A percentile compares a stretch with the other conserved stretches of the same genome.
Evolutionary conservation across 352 stramenopile genomes (phyloP).

Genomic region (Globisporangium rhizosaccharum): DNA sequence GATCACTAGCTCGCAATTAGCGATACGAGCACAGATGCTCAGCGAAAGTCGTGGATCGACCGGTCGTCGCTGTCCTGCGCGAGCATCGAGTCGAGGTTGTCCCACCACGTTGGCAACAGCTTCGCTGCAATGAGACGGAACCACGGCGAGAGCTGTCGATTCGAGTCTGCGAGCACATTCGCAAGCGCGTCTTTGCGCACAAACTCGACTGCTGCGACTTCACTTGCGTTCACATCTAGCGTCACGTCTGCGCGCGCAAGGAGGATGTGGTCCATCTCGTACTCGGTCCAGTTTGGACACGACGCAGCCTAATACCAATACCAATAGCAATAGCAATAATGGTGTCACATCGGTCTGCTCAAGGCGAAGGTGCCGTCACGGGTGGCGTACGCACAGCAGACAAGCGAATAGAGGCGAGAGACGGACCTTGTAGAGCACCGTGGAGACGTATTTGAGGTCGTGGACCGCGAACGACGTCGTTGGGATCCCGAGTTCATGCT

Average conservation of each 20-base stretch:
- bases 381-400: no score
- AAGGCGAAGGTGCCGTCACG: no score
- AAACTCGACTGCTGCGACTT: conserved; percentile 90
- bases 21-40: neutral
- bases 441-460: conserved; percentile 96
- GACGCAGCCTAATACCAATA: conserved; percentile 42
- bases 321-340: neutral
- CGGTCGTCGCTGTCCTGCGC: conserved; percentile 40
- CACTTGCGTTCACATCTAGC: conserved; percentile 90
- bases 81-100: conserved; percentile 57
- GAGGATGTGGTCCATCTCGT: conserved; percentile 99
- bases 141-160: conserved; percentile 74
- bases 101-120: conserved; percentile 69
- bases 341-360: neutral
- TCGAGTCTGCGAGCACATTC: conserved; percentile 45
- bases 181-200: conserved; percentile 65
- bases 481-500: conserved; percentile 97
- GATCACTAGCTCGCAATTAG: neutral
- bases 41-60: conserved; percentile 63
- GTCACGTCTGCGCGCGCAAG: conserved; percentile 83
- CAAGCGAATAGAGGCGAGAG: conserved; percentile 9
- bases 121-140: conserved; percentile 73
- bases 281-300: conserved; percentile 93
- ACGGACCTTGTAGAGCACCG: conserved; percentile 96
- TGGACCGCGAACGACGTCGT: conserved; percentile 63